Conservation (phyloP, 306 rosid species). For the Senna siamea region DNA sequence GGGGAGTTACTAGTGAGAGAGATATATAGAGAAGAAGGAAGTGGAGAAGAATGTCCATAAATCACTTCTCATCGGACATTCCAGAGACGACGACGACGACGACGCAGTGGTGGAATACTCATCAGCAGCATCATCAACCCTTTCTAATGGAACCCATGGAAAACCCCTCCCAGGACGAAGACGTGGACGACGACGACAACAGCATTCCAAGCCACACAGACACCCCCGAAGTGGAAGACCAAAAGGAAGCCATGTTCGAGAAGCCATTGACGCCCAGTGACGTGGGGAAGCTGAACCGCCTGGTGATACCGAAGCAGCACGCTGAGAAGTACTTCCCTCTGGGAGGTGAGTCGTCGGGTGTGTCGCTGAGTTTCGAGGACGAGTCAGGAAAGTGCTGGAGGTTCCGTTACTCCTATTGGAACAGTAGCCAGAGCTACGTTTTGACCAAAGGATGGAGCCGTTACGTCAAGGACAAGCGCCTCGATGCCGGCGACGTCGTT, state of each 20-base stretch:
- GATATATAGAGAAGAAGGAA: not conserved
- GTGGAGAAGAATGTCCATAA: slow-evolving; percentile 51
- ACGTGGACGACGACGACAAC: no score
- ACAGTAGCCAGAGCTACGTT: slow-evolving; percentile 96
- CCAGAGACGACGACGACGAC: no score
- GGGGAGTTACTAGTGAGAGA: no score
- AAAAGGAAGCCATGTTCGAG: slow-evolving; percentile 85
- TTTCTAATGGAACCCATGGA: no score
- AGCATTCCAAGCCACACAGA: no score
- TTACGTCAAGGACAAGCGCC: slow-evolving; percentile 89
- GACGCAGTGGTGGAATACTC: slow-evolving; percentile 56
- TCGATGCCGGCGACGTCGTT: slow-evolving; percentile 91
- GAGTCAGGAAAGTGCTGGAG: slow-evolving; percentile 93
- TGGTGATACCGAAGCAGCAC: slow-evolving; percentile 94
- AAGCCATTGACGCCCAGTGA: slow-evolving; percentile 92
- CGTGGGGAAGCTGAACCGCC: slow-evolving; percentile 95
- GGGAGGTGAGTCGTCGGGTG: slow-evolving; percentile 47
- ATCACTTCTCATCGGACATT: slow-evolving; percentile 55
- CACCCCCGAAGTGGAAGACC: slow-evolving; percentile 25
- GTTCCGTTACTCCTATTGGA: slow-evolving; percentile 97
- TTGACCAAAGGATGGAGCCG: slow-evolving; percentile 97
- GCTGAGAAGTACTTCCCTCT: slow-evolving; percentile 91
- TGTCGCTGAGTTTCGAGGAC: slow-evolving; percentile 87
- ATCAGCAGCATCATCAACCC: no score
- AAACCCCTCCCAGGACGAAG: no score